Percentiles rank a stretch among this genome's conserved stretches.
Evolutionary conservation across 169 alveolate genomes (phyloP).

Genomic region (Cryptosporidium tyzzeri): DNA sequence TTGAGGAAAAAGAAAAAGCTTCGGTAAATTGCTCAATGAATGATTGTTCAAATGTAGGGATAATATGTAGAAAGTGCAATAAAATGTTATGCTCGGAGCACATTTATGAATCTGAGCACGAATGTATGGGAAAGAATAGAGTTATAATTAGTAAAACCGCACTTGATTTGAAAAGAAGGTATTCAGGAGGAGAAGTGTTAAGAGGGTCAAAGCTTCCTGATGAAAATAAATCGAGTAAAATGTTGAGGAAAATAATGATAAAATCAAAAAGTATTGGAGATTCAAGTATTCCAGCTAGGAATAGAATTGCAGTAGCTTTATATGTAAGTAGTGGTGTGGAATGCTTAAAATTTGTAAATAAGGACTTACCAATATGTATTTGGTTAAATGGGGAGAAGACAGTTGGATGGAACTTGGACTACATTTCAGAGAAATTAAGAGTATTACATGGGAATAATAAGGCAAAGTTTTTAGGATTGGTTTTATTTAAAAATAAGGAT

Average conservation of each 20-base stretch:
- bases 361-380: constrained; percentile 46
- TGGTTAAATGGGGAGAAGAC: constrained; percentile 63
- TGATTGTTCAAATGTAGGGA: neutral
- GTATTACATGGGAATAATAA: neutral
- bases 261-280: constrained; percentile 57
- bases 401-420: constrained; percentile 72
- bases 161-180: neutral
- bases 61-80: constrained; percentile 20
- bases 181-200: constrained; percentile 13
- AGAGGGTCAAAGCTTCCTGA: constrained; percentile 39
- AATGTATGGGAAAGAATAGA: neutral
- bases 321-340: constrained; percentile 11
- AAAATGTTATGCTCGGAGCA: constrained; percentile 26
- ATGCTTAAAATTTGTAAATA: constrained; percentile 2
- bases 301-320: constrained; percentile 40
- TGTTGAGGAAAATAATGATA: constrained; percentile 46
- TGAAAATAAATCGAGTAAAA: neutral
- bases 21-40: constrained; percentile 4
- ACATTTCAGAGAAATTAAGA: constrained; percentile 19
- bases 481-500: neutral
- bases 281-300: constrained; percentile 15
- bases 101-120: constrained; percentile 30
- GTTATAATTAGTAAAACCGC: neutral
- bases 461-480: neutral
- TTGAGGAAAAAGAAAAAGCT: neutral